Base-by-base conservation (phyloP, 208 protist species). In the Acanthamoeba lenticulata region DNA sequence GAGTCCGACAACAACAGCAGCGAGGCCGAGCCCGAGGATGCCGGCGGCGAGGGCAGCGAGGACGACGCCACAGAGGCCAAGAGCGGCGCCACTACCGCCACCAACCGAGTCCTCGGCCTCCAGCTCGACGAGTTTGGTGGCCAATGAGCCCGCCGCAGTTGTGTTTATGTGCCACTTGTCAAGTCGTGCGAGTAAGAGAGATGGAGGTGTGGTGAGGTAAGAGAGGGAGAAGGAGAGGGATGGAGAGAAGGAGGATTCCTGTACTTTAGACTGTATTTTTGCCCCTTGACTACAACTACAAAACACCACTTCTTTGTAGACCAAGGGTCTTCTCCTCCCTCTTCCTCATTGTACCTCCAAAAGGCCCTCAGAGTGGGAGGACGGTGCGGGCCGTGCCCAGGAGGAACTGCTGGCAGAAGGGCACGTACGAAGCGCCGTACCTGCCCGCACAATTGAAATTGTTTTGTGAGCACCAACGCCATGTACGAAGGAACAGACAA, bases 401-500 rank as follows among this genome's bases (percentile, higher is more conserved):
- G 13, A 86, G 38, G 77, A 86, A 57, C 42, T 86, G 38, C n/a
- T 86, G 77, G n/a, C 77, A 86, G 45, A 86, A 86, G n/a, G 77
- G 77, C 24, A 86, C 45, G 77, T 86, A 86, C 4, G 77, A 86
- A 13, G 77, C 77, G 0, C 42, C 77, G 40, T 86, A 86, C 65
- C 65, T 74, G 65, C 4, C 29, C 21, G 27, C 5, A 5, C 13
- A 42, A 74, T 4, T 7, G 1, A 60, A 60, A 60, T 11, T 27
- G 21, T n/a, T n/a, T n/a, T 49, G 52, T 1, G 65, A 74, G 65
- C 6, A 40, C 29, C 32, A 19, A 74, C 24, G 11, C 4, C 0
- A 74, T 21, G 19, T 9, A 36, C 36, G 7, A 0, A 4, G 17
- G 29, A 2, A 4, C 65, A 42, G 3, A 36, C 5, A 74, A 15